Percentiles rank a stretch among this genome's conserved stretches.
These are phyloP conservation scores for Moelleriella libera DNA, from an alignment of 2,329 filamentous ascomycete genomes.

Conservation along the genomic window DNA sequence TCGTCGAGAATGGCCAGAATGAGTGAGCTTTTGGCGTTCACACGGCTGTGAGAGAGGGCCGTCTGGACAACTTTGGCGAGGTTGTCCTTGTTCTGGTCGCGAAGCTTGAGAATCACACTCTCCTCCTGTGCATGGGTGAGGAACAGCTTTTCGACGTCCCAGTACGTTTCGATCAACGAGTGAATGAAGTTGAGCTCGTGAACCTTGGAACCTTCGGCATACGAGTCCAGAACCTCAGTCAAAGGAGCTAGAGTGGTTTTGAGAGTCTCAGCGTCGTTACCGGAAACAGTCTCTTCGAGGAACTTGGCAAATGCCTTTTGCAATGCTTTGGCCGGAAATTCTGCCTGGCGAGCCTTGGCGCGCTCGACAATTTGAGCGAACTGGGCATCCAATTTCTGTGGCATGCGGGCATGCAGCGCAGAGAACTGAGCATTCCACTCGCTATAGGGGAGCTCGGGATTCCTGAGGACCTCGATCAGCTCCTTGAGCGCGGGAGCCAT, in stretches of 20 bases:
- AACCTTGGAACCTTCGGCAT: conserved; percentile 75
- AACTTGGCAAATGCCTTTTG: conserved; percentile 77
- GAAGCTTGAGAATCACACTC: conserved; percentile 81
- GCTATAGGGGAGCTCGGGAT: conserved; percentile 84
- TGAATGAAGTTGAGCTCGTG: conserved; percentile 79
- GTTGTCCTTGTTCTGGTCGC: conserved; percentile 94
- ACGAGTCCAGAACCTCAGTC: conserved; percentile 62
- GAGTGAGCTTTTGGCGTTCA: conserved; percentile 87
- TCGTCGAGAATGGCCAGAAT: conserved; percentile 83
- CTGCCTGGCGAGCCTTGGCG: conserved; percentile 59
- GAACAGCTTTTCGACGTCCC: conserved; percentile 74
- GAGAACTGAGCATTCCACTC: conserved; percentile 96
- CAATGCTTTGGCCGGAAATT: conserved; percentile 87
- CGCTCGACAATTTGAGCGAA: conserved; percentile 80
- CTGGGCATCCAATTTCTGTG: conserved; percentile 73
- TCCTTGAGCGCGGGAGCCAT: conserved; percentile 80
- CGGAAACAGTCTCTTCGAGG: conserved; percentile 68
- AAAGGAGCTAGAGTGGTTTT: conserved; percentile 63
- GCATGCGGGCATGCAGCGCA: conserved; percentile 94
- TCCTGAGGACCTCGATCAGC: conserved; percentile 76
- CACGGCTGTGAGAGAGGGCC: conserved; percentile 85
- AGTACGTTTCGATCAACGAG: conserved; percentile 67
- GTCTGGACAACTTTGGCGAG: conserved; percentile 72
- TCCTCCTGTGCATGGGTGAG: conserved; percentile 81
- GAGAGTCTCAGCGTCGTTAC: conserved; percentile 59